Evolutionary conservation across 805 yeast species (phyloP).

Genomic region (Suhomyces xylopsoci): DNA sequence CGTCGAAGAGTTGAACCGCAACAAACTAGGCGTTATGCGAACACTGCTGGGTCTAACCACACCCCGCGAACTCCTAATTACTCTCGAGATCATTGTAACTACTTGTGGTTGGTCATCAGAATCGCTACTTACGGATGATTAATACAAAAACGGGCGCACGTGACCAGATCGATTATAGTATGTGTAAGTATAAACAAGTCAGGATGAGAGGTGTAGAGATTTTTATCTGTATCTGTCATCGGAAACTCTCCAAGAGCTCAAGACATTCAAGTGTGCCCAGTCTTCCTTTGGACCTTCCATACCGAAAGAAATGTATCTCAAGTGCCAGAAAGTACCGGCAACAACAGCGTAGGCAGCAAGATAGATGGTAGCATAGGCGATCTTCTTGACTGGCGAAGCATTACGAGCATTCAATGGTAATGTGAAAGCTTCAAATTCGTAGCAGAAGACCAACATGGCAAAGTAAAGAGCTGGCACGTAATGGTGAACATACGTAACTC

Average conservation of each 20-base stretch:
- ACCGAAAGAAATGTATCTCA: conserved; percentile 40
- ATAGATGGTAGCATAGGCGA: conserved; percentile 23
- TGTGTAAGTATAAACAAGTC: not conserved
- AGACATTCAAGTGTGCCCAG: conserved; percentile 38
- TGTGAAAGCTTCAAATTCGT: conserved; percentile 50
- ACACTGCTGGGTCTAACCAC: not conserved
- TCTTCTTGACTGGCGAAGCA: conserved; percentile 12
- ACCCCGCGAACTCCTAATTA: not conserved
- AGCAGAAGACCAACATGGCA: conserved; percentile 78
- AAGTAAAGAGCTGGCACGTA: conserved; percentile 93
- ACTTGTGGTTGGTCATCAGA: not conserved
- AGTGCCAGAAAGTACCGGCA: conserved; percentile 41
- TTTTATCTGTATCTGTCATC: conserved; percentile 33
- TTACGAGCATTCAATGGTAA: conserved; percentile 19
- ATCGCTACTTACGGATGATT: not conserved
- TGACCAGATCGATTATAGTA: not conserved
- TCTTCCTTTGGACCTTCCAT: conserved; percentile 43
- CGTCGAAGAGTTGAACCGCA: not conserved
- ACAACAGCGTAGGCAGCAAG: conserved; percentile 30
- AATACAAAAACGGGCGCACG: not conserved
- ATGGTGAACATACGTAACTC: conserved; percentile 96
- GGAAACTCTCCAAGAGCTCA: conserved; percentile 40
- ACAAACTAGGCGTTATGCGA: not conserved
- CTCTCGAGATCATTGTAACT: not conserved
- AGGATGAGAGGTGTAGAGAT: not conserved